Conservation (phyloP, 1,139 yeast genomes). For the Saccharomyces pastorianus region DNA sequence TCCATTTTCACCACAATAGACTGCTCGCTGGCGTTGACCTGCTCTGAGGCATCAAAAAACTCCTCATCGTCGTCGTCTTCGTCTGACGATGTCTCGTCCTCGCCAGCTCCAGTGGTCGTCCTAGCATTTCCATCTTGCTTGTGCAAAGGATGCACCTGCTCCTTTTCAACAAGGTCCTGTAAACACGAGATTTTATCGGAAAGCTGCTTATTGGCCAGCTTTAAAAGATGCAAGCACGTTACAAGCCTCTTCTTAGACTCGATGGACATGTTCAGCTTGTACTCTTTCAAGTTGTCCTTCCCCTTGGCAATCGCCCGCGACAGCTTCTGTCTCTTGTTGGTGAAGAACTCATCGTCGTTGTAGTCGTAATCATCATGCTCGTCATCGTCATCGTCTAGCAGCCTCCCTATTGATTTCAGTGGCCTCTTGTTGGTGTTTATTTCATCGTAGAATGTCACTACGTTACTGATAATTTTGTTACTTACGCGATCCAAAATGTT, state of each 20-base stretch:
- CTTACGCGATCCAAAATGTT: conserved; percentile 1
- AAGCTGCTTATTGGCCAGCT: conserved; percentile 68
- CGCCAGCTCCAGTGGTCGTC: not conserved
- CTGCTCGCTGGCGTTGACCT: conserved; percentile 31
- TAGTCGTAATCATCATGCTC: conserved; percentile 13
- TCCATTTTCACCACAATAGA: conserved; percentile 59
- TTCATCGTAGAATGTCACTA: conserved; percentile 26
- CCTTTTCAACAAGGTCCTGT: conserved; percentile 43
- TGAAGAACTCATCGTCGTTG: conserved; percentile 10
- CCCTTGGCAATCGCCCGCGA: conserved; percentile 25
- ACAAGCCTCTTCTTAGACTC: conserved; percentile 67
- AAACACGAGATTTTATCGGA: conserved; percentile 54
- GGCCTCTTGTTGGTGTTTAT: conserved; percentile 19
- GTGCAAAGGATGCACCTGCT: conserved; percentile 30
- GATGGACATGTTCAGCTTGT: conserved; percentile 39
- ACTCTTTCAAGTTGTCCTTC: conserved; percentile 28
- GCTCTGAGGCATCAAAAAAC: conserved; percentile 28
- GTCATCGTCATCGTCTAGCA: conserved; percentile 13
- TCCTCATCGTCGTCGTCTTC: conserved; percentile 27
- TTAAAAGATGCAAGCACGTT: conserved; percentile 63
- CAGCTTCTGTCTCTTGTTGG: conserved; percentile 24
- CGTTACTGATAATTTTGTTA: conserved; percentile 19
- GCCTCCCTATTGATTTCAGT: conserved; percentile 14
- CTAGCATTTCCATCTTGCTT: conserved; percentile 23
- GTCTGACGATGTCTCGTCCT: conserved; percentile 13